Evolutionary conservation across 306 rosid species (phyloP).

Genomic region (Hylodesmum podocarpum): DNA sequence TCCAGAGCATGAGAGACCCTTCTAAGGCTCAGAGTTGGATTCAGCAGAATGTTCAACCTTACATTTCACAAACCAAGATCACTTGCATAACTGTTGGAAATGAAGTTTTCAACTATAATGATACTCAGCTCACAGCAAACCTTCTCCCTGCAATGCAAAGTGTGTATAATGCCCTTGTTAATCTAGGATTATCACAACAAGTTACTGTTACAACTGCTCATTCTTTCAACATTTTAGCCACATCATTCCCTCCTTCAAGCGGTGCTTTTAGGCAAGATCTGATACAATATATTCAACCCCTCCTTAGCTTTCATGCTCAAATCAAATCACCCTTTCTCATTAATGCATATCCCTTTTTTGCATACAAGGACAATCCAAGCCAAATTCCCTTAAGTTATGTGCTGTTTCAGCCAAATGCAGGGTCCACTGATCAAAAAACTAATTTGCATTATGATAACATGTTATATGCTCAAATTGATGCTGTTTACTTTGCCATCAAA

Average conservation of each 20-base stretch:
- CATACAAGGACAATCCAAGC: conserved; percentile 64
- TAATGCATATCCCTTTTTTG: conserved; percentile 83
- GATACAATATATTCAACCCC: conserved; percentile 57
- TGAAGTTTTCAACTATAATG: conserved; percentile 53
- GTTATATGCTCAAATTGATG: conserved; percentile 91
- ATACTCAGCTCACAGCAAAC: conserved; percentile 34
- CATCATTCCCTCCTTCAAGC: conserved; percentile 75
- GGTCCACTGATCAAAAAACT: conserved; percentile 56
- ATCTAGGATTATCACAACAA: conserved; percentile 66
- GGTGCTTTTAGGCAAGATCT: conserved; percentile 65
- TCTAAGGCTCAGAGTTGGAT: conserved; percentile 69
- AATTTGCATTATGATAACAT: conserved; percentile 87
- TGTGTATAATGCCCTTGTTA: conserved; percentile 58
- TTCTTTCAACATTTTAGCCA: conserved; percentile 54
- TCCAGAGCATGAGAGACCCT: conserved; percentile 65
- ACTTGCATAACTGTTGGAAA: conserved; percentile 80
- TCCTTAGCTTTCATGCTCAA: conserved; percentile 63
- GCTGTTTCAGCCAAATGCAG: conserved; percentile 78
- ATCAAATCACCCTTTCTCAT: conserved; percentile 73
- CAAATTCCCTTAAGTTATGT: conserved; percentile 64
- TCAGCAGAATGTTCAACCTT: conserved; percentile 58
- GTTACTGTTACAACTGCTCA: conserved; percentile 79
- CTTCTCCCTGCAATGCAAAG: conserved; percentile 89
- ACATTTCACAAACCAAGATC: conserved; percentile 68
- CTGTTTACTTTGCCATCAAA: conserved; percentile 84